Conservation (phyloP, 2,329 filamentous ascomycete species). For the Aspergillus bombycis region DNA sequence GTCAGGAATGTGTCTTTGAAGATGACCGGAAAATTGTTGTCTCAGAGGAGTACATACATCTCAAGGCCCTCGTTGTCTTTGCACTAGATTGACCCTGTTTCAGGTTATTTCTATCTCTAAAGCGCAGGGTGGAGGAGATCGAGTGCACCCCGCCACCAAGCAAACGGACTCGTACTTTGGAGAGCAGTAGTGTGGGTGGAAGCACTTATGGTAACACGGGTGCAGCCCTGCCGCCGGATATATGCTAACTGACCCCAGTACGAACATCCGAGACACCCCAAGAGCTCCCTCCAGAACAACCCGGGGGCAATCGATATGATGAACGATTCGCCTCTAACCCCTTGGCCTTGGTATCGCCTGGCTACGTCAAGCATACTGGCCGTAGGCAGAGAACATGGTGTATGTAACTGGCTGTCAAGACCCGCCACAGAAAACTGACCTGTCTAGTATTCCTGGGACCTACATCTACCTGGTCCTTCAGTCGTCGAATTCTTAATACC, state of each 20-base stretch:
- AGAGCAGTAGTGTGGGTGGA: slow-evolving; percentile 3
- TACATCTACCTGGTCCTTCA: slow-evolving; percentile 60
- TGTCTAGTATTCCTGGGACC: slow-evolving; percentile 54
- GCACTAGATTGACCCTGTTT: background rate
- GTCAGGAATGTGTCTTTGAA: slow-evolving; percentile 42
- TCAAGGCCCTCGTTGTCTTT: background rate
- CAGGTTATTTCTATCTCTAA: slow-evolving; percentile 23
- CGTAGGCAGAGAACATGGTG: slow-evolving; percentile 19
- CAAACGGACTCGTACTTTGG: slow-evolving; percentile 11
- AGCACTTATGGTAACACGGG: slow-evolving; percentile 4
- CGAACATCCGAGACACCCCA: slow-evolving; percentile 5
- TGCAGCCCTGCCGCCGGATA: background rate
- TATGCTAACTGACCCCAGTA: background rate
- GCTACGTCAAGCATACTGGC: slow-evolving; percentile 22
- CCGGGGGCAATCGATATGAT: slow-evolving; percentile 28
- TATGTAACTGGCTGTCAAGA: background rate
- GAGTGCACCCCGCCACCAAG: slow-evolving; percentile 16
- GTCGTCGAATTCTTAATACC: slow-evolving; percentile 51
- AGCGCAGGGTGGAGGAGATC: slow-evolving; percentile 21
- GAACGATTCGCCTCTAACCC: slow-evolving; percentile 28
- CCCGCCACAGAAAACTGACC: background rate
- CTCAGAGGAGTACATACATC: slow-evolving; percentile 41
- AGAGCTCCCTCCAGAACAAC: slow-evolving; percentile 9
- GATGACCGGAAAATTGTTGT: slow-evolving; percentile 50
- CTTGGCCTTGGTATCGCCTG: slow-evolving; percentile 30